Base-by-base conservation (phyloP, 225 moss, liverwort and hornwort genomes). In the Physcomitrium patens region DNA sequence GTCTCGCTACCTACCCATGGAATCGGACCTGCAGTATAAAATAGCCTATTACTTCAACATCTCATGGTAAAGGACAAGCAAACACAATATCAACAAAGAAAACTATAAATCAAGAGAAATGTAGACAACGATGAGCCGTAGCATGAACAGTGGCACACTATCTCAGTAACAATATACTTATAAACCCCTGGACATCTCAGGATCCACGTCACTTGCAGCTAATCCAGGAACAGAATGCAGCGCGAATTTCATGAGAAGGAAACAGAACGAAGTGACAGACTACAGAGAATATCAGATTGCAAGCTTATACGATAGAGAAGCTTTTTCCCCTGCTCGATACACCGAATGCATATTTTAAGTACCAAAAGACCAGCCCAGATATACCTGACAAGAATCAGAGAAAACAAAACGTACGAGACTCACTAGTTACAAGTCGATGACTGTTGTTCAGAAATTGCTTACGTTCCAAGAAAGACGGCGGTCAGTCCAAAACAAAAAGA, bases 1-100 rank as follows among this genome's bases (percentile, higher is more conserved):
- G 49, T 65, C 51, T 81, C 51, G 57, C 75, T 66, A 71, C 60
- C 79, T 64, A 11, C 65, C 72, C 72, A 65, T 79, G 26, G 46
- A 28, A 68, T 65, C 68, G 16, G 50, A 68, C 49, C 18, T 47
- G 19, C 51, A 10, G 57, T 45, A 52, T 68, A 65, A 60, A 70
- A 12, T 70, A 60, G 41, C 27, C 55, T 26, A 27, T 45, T 19
- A 55, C 28, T 46, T 55, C 54, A 57, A 24, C 49, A 47, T 68
- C 67, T 67, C 76, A 61, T 23, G 57, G 60, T 47, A 3, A 24
- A 54, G n/a, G 27, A 13, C 60, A 70, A 53, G 57, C 42, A 52
- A 55, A 19, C 26, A 53, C 17, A 20, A 17, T 53, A 1, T 73
- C 24, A 73, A 67, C 27, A 27, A 43, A 60, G 60, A 8, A 55